Percentiles rank a stretch among this genome's conserved stretches.
phyloP scores from a whole-genome alignment of 768 basidiomycete genomes.

The Boletus tomentosulus region DNA sequence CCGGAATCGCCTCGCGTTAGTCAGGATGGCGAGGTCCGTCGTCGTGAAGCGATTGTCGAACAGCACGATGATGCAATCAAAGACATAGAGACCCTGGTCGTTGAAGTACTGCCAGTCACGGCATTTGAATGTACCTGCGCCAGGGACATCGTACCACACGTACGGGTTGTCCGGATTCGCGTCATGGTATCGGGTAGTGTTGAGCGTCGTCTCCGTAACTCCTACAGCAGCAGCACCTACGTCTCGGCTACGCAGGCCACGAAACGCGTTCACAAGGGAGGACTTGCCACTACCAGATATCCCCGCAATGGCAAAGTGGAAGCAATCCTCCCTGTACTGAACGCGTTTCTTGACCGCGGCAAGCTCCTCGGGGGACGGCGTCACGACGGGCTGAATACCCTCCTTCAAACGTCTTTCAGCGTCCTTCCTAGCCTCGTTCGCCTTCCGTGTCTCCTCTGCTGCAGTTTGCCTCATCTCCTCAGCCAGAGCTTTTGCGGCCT shows the following conservation, averaged over 20 bases:
- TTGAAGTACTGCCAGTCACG: constrained; percentile 23
- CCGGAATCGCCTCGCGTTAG: constrained; percentile 11
- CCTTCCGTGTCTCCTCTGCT: constrained; percentile 13
- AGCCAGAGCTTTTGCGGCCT: constrained; percentile 13
- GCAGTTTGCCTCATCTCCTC: constrained; percentile 12
- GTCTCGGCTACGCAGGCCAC: constrained; percentile 25
- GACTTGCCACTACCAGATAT: constrained; percentile 36
- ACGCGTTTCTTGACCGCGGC: constrained; percentile 15
- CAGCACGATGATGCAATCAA: constrained; percentile 20
- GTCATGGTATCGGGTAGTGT: constrained; percentile 14
- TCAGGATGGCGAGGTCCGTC: constrained; percentile 20
- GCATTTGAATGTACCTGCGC: constrained; percentile 18
- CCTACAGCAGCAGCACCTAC: constrained; percentile 16
- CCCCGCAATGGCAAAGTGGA: constrained; percentile 35
- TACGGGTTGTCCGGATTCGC: constrained; percentile 10
- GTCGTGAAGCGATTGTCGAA: constrained; percentile 23
- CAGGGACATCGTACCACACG: constrained; percentile 23
- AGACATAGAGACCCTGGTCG: constrained; percentile 22
- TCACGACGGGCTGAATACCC: constrained; percentile 22
- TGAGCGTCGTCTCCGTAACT: constrained; percentile 16
- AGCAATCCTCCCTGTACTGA: constrained; percentile 24
- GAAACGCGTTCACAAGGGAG: constrained; percentile 35
- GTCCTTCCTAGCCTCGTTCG: constrained; percentile 14
- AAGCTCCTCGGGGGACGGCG: constrained; percentile 9
- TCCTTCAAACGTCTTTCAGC: constrained; percentile 17